These are phyloP conservation scores for Mycosphaerella arachidis DNA, from an alignment of 2,329 filamentous ascomycete genomes.

Conservation along the genomic window DNA sequence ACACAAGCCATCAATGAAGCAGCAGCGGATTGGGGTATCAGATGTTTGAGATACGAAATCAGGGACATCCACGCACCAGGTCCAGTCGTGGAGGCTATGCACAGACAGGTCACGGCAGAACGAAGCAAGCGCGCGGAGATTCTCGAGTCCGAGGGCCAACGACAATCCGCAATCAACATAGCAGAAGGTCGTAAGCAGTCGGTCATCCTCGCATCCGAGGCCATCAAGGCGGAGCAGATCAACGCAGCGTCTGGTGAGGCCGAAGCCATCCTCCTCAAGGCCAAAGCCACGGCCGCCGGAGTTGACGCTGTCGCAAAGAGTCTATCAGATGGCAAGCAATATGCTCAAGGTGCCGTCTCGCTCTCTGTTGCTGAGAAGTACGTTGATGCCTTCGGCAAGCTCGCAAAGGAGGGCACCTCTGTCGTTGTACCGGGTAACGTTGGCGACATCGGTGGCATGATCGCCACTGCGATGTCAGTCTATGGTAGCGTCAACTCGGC, in stretches of 20 bases:
- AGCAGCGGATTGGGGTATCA: slow-evolving; percentile 92
- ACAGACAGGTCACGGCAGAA: slow-evolving; percentile 94
- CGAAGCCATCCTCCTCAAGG: slow-evolving; percentile 84
- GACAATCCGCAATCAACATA: slow-evolving; percentile 97
- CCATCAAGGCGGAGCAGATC: slow-evolving; percentile 82
- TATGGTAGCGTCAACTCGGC: slow-evolving; percentile 88
- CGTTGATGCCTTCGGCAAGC: slow-evolving; percentile 85
- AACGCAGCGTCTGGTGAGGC: slow-evolving; percentile 90
- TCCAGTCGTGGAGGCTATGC: slow-evolving; percentile 94
- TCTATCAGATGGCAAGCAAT: slow-evolving; percentile 60
- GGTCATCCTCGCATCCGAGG: slow-evolving; percentile 93
- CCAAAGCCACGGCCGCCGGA: slow-evolving; percentile 76
- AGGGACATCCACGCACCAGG: slow-evolving; percentile 94
- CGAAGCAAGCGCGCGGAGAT: slow-evolving; percentile 97
- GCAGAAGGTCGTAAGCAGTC: slow-evolving; percentile 96
- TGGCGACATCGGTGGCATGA: slow-evolving; percentile 93
- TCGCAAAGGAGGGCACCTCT: slow-evolving; percentile 92
- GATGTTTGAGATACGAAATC: slow-evolving; percentile 95
- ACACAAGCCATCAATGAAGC: slow-evolving; percentile 99
- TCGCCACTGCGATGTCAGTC: slow-evolving; percentile 89
- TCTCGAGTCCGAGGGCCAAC: slow-evolving; percentile 91
- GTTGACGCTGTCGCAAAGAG: slow-evolving; percentile 75
- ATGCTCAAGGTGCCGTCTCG: slow-evolving; percentile 79
- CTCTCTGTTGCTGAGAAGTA: slow-evolving; percentile 95
- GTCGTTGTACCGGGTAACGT: slow-evolving; percentile 96